Evolutionary conservation across 208 protist genomes (phyloP).

Genomic region (Angomonas deanei): DNA sequence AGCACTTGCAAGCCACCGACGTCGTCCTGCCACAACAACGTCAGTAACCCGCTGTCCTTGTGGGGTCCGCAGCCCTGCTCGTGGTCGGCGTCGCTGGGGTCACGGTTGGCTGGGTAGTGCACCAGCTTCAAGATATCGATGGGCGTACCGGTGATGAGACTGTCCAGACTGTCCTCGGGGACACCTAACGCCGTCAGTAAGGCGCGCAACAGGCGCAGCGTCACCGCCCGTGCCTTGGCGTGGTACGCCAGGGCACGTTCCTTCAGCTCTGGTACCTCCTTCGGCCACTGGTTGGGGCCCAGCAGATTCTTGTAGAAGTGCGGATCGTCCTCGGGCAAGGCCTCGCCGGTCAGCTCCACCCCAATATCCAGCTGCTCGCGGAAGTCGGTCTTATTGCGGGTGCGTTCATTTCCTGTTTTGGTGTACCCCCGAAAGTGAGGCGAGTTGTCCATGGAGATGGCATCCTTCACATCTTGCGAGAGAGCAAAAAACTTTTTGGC

Average conservation of each 20-base stretch:
- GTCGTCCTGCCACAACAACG: conserved; percentile 2
- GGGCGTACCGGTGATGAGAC: neutral
- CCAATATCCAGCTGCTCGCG: conserved; percentile 7
- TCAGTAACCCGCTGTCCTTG: conserved; percentile 3
- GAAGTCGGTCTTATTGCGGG: conserved; percentile 7
- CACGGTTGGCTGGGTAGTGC: conserved; percentile 5
- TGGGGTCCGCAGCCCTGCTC: conserved; percentile 2
- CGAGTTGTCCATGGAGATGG: conserved; percentile 1
- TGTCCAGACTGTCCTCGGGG: neutral
- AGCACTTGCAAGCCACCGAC: conserved; percentile 4
- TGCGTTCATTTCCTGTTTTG: neutral
- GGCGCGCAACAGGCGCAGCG: neutral
- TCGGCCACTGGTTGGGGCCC: conserved; percentile 2
- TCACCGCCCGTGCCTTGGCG: neutral
- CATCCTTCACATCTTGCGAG: conserved; percentile 1
- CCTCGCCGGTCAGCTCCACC: neutral
- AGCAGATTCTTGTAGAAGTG: conserved; percentile 4
- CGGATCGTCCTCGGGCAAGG: neutral
- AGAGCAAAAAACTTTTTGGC: conserved; percentile 6
- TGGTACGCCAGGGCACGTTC: neutral
- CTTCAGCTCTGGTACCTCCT: neutral
- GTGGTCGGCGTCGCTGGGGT: neutral
- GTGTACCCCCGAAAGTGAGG: conserved; percentile 6
- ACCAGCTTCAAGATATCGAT: neutral
- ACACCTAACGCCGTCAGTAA: neutral